phyloP scores from a whole-genome alignment of 768 basidiomycete genomes.

The Amanita phalloides region DNA sequence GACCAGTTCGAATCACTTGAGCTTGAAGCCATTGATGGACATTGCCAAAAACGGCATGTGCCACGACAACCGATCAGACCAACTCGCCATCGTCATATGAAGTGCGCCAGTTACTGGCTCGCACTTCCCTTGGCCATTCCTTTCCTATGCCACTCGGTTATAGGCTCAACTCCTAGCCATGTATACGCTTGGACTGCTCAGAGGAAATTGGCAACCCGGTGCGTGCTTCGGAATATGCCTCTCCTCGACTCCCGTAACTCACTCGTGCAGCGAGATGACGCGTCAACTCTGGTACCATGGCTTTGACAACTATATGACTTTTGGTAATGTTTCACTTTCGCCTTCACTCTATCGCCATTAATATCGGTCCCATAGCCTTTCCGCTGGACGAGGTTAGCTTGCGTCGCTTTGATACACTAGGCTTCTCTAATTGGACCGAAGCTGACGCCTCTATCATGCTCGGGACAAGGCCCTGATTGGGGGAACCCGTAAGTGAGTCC shows the following conservation, averaged over 20 bases:
- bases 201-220: slow-evolving; percentile 49
- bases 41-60: slow-evolving; percentile 20
- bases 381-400: slow-evolving; percentile 68
- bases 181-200: slow-evolving; percentile 42
- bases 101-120: slow-evolving; percentile 43
- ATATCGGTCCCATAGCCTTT: slow-evolving; percentile 43
- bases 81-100: slow-evolving; percentile 24
- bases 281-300: slow-evolving; percentile 87
- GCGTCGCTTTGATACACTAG: neutral
- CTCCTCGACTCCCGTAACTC: neutral
- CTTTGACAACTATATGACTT: slow-evolving; percentile 79
- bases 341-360: slow-evolving; percentile 6
- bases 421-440: slow-evolving; percentile 19
- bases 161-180: slow-evolving; percentile 21
- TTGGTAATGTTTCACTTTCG: slow-evolving; percentile 33
- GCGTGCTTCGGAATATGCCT: slow-evolving; percentile 10
- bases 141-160: slow-evolving; percentile 22
- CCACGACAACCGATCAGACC: slow-evolving; percentile 17
- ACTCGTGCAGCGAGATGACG: slow-evolving; percentile 44
- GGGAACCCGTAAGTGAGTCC: slow-evolving; percentile 52
- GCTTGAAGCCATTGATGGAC: slow-evolving; percentile 31
- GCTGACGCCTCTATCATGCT: slow-evolving; percentile 85
- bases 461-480: slow-evolving; percentile 83
- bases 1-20: slow-evolving; percentile 45
- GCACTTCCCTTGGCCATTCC: slow-evolving; percentile 32